Base-by-base conservation (phyloP, 345 rosid genomes). In the Eucalyptus erythrocorys region DNA sequence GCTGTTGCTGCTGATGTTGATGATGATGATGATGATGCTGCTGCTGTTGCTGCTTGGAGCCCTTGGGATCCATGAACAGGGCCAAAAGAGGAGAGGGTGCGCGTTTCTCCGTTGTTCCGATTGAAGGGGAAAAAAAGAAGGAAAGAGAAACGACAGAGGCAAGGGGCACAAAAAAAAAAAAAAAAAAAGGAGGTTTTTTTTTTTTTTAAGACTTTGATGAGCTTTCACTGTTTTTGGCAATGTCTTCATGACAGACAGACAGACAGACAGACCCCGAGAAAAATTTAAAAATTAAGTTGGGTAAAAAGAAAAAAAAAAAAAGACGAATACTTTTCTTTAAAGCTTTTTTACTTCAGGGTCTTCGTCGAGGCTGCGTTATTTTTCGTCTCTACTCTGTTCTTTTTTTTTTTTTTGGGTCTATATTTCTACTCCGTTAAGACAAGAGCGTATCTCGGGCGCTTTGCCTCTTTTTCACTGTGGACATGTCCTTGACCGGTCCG, bases 51-150 rank as follows among this genome's bases (percentile, higher is more conserved):
- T 71, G 91, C 49, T 90, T 92, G 64, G 95, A 92, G 91, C 87
- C 89, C 93, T 95, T 93, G 94, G 95, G 95, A 95, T 95, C 95
- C 96, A 95, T 95, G 88, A 90, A 92, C 89, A 89, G 89, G 80
- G 47, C 61, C 37, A 71, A 81, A 85, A 87, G 32, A 50, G 55
- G 14, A 49, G 86, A 53, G 55, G 43, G 91, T 89, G 59, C 37
- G 61, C 43, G 61, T 85, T 49, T 50, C 61, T 85, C 55, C 48
- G 40, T 17, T 14, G 53, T 49, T 85, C 76, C 91, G 93, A 93
- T 93, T 91, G 93, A 93, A 91, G 93, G 89, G 88, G 92, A 89
- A 85, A 94, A 93, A 91, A 21, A 37, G 82, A 71, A 37, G 12
- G 82, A 71, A 42, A 71, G 45, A 10, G 45, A 24, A 10, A n/a